Conservation (phyloP, 371 early-diverging fungal species). For the Apophysomyces ossiformis region DNA sequence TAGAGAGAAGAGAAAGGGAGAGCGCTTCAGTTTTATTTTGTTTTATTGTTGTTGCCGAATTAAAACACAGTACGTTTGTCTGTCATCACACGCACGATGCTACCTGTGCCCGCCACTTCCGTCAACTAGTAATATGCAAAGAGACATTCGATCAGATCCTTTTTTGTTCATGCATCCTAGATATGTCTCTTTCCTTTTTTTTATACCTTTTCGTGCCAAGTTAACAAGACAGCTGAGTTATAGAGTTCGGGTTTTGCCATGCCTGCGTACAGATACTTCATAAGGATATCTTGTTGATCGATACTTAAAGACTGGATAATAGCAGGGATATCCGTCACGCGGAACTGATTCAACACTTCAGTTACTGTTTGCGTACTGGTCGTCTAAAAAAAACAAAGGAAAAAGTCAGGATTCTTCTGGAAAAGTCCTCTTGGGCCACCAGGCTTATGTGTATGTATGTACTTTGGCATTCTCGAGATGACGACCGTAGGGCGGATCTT, state of each 20-base stretch:
- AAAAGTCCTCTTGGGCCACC: background rate
- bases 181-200: background rate
- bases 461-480: constrained; percentile 76
- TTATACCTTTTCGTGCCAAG: constrained; percentile 96
- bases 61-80: constrained; percentile 78
- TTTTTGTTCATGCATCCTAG: too few relatives aligned
- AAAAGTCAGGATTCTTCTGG: background rate
- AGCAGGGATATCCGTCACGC: constrained; percentile 68
- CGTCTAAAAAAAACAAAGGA: constrained; percentile 39
- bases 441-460: constrained; percentile 11
- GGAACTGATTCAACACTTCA: constrained; percentile 77
- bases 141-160: background rate
- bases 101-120: constrained; percentile 85
- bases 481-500: constrained; percentile 85
- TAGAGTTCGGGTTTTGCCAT: constrained; percentile 86
- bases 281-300: constrained; percentile 77
- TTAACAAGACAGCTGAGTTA: constrained; percentile 79
- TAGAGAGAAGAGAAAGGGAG: constrained; percentile 13
- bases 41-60: constrained; percentile 14
- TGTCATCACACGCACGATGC: constrained; percentile 88
- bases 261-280: constrained; percentile 92
- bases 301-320: constrained; percentile 63
- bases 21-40: background rate
- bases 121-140: constrained; percentile 55
- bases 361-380: constrained; percentile 77